These are phyloP conservation scores for Heliocybe sulcata DNA, from an alignment of 1,284 basidiomycete genomes.

Conservation along the genomic window DNA sequence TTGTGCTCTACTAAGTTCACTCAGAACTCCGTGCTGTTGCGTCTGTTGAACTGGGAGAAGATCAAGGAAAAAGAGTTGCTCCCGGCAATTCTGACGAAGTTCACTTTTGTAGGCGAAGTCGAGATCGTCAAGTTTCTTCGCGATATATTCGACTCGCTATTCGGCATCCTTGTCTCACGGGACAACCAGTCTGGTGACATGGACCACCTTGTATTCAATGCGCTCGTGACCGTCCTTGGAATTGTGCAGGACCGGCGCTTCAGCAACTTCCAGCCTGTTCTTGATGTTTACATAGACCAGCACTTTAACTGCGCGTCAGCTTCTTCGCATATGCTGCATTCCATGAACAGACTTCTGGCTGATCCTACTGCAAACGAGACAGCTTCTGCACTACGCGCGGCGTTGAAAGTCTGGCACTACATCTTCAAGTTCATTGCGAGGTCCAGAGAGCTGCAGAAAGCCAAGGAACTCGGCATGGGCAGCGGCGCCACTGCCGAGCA, in stretches of 20 bases:
- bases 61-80: slow-evolving; percentile 61
- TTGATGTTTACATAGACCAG: slow-evolving; percentile 89
- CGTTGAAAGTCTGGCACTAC: slow-evolving; percentile 95
- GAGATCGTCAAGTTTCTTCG: slow-evolving; percentile 94
- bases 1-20: slow-evolving; percentile 92
- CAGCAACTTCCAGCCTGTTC: slow-evolving; percentile 88
- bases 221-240: slow-evolving; percentile 83
- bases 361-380: slow-evolving; percentile 71
- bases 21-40: slow-evolving; percentile 83
- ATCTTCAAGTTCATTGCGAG: slow-evolving; percentile 92
- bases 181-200: slow-evolving; percentile 75
- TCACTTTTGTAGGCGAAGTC: slow-evolving; percentile 88
- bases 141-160: slow-evolving; percentile 90
- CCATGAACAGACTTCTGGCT: slow-evolving; percentile 79
- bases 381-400: slow-evolving; percentile 75
- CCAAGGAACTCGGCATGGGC: slow-evolving; percentile 71
- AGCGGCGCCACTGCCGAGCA: slow-evolving; percentile 79
- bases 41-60: slow-evolving; percentile 81
- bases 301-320: slow-evolving; percentile 82
- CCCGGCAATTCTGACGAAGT: slow-evolving; percentile 72
- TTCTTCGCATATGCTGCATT: slow-evolving; percentile 75
- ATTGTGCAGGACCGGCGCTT: slow-evolving; percentile 95
- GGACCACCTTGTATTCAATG: slow-evolving; percentile 85
- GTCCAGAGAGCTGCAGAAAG: slow-evolving; percentile 82
- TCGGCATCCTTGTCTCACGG: slow-evolving; percentile 78